phyloP scores from a whole-genome alignment of 169 alveolate species.

The Plasmodium knowlesi region DNA sequence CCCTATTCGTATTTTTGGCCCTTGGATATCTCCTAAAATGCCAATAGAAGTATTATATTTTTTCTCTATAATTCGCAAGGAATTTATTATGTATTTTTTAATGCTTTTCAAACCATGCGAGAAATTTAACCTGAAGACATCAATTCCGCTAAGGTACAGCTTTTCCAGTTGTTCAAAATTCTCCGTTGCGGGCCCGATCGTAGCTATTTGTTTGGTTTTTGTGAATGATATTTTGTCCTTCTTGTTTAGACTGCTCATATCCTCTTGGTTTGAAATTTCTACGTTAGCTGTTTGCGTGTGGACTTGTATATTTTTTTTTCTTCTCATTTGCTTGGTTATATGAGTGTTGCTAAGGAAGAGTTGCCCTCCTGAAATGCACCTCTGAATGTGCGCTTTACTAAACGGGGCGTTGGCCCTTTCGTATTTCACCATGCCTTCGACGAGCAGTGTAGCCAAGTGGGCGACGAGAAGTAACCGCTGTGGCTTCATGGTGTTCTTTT shows the following conservation, averaged over 20 bases:
- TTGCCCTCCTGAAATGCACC: constrained; percentile 10
- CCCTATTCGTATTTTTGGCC: constrained; percentile 88
- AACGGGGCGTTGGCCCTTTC: neutral
- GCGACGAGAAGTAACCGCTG: constrained; percentile 1
- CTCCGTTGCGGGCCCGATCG: constrained; percentile 86
- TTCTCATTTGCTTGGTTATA: constrained; percentile 41
- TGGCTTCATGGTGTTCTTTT: constrained; percentile 35
- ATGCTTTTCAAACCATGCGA: constrained; percentile 84
- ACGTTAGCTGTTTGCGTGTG: neutral
- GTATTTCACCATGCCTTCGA: constrained; percentile 12
- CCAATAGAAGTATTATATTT: constrained; percentile 77
- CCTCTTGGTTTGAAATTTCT: neutral
- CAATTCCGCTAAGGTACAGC: constrained; percentile 84
- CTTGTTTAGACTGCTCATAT: constrained; percentile 2
- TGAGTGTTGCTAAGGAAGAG: constrained; percentile 29
- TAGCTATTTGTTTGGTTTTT: constrained; percentile 84
- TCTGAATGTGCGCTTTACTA: constrained; percentile 2
- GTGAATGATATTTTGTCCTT: constrained; percentile 60
- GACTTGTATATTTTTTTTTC: neutral
- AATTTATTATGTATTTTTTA: constrained; percentile 72
- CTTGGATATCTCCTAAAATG: constrained; percentile 86
- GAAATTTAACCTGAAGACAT: constrained; percentile 86
- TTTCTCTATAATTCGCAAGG: constrained; percentile 80
- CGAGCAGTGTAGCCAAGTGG: constrained; percentile 15
- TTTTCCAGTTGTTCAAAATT: constrained; percentile 77